Evolutionary conservation across 148 eudicot genomes (phyloP).

Genomic region (Gaultheria prostrata): DNA sequence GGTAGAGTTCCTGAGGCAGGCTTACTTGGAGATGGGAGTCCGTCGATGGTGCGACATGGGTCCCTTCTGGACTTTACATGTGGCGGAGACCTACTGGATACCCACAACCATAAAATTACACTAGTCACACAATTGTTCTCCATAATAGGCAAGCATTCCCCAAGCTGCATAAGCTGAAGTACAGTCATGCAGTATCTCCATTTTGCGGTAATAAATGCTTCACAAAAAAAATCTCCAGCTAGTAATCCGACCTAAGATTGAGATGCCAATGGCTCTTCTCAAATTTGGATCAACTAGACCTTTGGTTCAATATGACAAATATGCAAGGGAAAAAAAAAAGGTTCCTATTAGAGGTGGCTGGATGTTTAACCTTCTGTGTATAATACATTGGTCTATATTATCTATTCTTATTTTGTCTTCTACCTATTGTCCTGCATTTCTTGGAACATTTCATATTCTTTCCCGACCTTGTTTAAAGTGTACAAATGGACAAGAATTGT

Average conservation of each 20-base stretch:
- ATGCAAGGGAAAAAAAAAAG: background rate
- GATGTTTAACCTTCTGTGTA: background rate
- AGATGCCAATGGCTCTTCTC: background rate
- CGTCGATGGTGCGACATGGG: no score
- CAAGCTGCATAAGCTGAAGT: background rate
- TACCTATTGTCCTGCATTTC: background rate
- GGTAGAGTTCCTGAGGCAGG: no score
- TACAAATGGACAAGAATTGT: background rate
- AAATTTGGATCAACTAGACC: background rate
- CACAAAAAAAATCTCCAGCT: background rate
- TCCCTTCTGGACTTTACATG: background rate
- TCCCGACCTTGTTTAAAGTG: background rate
- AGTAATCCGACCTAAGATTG: background rate
- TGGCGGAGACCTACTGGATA: background rate
- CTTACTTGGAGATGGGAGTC: no score
- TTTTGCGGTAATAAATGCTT: background rate
- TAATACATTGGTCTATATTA: background rate
- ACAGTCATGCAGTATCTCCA: background rate
- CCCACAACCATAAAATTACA: no score
- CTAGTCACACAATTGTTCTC: background rate
- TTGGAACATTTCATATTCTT: background rate
- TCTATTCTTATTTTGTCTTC: background rate
- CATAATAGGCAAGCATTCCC: background rate
- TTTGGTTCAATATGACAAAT: background rate
- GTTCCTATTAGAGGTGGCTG: background rate